Base-by-base conservation (phyloP, 1,139 yeast genomes). In the Geotrichum bryndzae region DNA sequence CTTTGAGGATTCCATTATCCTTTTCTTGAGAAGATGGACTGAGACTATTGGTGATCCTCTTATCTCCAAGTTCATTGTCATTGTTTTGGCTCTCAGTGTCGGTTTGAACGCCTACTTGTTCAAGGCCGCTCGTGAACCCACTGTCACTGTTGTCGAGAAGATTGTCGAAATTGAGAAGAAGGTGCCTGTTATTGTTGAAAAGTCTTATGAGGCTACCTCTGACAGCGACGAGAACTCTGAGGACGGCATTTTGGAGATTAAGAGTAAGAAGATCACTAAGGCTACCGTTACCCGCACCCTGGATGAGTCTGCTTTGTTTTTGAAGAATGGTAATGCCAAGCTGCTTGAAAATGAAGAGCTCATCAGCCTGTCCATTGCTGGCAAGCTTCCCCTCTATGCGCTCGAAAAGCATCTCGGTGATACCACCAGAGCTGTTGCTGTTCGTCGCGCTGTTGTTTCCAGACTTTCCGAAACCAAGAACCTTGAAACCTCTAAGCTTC, bases 361-460 rank as follows among this genome's bases (percentile, higher is more conserved):
- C 64, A 81, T 87, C 5, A 77, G 83, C 1, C 82, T 94, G 66
- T 92, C 88, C 53, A 81, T 84, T 18, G 76, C 82, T 15, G 96
- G 96, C 51, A 89, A 89, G 71, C 78, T 95, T 64, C 98, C 99
- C 38, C 78, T 94, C 63, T 92, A 95, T 73, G 97, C 98, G 0
- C 82, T 95, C 66, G 99, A 94, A 74, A 94, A 92, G 75, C 94
- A 90, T 75, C 81, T 94, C 62, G 88, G 82, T 51, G 94, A 94
- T 72, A 90, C 87, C 64, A 84, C 90, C 18, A 86, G 99, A 70
- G 99, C 99, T 5, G 99, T 94, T 66, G 82, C 83, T 59, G 88
- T 95, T 61, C 92, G 99, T 77, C 88, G 99, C 77, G 87, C 85
- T 63, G 94, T 96, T 45, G 88, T 94, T 69, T 90, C 98, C 23